Evolutionary conservation across 148 eudicot species (phyloP), one percentile per base, ranked within the genome.

Genomic region (Vaccinium myrtillus): DNA sequence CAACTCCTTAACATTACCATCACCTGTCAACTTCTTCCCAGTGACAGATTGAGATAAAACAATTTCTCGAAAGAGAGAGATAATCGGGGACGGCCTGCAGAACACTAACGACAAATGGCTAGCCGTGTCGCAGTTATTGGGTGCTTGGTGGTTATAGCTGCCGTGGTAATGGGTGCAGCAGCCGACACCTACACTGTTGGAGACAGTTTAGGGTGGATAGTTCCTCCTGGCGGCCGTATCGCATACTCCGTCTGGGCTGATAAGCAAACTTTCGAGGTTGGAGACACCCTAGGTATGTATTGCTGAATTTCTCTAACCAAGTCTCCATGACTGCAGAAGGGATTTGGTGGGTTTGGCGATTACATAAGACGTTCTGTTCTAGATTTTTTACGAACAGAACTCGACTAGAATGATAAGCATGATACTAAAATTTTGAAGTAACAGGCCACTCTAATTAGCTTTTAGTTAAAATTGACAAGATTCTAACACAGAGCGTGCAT

Each of bases 251-350:
- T 8, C 8, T 80, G 82, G 82, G 82, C 82, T 23, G 3, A 2
- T 5, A 63, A 21, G 9, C 9, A 81, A 48, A 48, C 9, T 63
- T 81, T 81, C 7, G 49, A 39, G 54, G 32, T 81, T 8, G 75
- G 56, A 43, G 83, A 81, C 75, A 81, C n/a, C 11, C 11, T 81
- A 6, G 75, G 83, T 81, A 81, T 36, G 69, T 15, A 36, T 36
- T 79, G 30, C 79, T 75, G 53, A 16, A 14, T 39, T 75, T 21
- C 77, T 46, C 13, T 43, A 39, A 39, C 51, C 39, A 75, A 39
- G 51, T 7, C 51, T 43, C 51, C 1, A 39, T 8, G n/a, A 14
- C 5, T 43, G 46, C 46, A 4, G 46, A 43, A 43, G 46, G 46
- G 46, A 43, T 43, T 43, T 43, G 46, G 46, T 43, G 36, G 36